Conservation (phyloP, 2,329 filamentous ascomycete genomes). For the Endothia cerciana region DNA sequence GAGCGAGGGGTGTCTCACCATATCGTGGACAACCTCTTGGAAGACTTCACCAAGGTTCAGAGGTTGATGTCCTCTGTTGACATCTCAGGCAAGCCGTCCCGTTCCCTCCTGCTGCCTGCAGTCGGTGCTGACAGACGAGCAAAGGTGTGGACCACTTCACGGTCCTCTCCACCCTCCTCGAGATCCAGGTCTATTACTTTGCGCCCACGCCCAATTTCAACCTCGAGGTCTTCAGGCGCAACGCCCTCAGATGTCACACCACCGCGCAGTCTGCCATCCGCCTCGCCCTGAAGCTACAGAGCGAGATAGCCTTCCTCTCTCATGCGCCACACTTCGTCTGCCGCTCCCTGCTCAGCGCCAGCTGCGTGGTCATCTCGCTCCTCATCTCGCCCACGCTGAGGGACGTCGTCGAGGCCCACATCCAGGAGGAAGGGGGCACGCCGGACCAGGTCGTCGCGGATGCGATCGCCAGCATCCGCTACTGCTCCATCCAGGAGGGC, state of each 20-base stretch:
- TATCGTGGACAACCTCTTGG: constrained; percentile 53
- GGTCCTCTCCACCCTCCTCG: constrained; percentile 53
- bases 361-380: constrained; percentile 50
- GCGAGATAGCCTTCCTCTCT: constrained; percentile 43
- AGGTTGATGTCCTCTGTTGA: constrained; percentile 47
- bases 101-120: neutral
- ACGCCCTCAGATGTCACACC: constrained; percentile 51
- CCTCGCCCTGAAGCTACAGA: constrained; percentile 48
- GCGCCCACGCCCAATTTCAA: constrained; percentile 46
- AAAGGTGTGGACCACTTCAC: constrained; percentile 54
- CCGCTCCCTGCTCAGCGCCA: constrained; percentile 50
- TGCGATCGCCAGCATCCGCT: constrained; percentile 42
- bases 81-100: constrained; percentile 47
- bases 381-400: constrained; percentile 49
- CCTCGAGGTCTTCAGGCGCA: constrained; percentile 46
- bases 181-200: constrained; percentile 59
- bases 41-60: constrained; percentile 55
- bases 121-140: neutral
- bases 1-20: constrained; percentile 51
- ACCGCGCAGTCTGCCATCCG: constrained; percentile 52
- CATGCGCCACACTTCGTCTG: constrained; percentile 56
- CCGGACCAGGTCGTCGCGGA: constrained; percentile 30
- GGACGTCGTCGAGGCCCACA: constrained; percentile 40
- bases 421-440: constrained; percentile 29
- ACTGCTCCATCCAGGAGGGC: constrained; percentile 51